Evolutionary conservation across 1,284 basidiomycete genomes (phyloP).

Genomic region (Fistulinella staudtii): DNA sequence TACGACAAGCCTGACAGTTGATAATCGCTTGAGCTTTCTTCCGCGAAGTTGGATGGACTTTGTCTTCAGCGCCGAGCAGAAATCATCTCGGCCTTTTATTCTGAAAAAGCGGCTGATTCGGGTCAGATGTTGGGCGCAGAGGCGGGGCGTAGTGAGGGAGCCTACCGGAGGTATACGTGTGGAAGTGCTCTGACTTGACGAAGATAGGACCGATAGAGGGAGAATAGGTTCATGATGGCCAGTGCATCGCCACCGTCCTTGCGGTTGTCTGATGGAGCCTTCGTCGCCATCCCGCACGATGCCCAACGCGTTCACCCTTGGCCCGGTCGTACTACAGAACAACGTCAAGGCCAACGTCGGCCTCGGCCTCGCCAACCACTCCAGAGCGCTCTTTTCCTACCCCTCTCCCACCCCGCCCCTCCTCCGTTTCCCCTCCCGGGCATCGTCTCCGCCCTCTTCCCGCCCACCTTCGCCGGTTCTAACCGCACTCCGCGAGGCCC

Average conservation of each 20-base stretch:
- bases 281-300: constrained; percentile 9
- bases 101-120: constrained; percentile 58
- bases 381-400: constrained; percentile 8
- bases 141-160: neutral
- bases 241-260: too few relatives aligned
- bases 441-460: constrained; percentile 20
- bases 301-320: neutral
- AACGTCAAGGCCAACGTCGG: too few relatives aligned
- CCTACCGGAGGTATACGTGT: constrained; percentile 28
- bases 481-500: constrained; percentile 36
- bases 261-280: constrained; percentile 18
- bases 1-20: constrained; percentile 39
- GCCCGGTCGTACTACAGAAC: too few relatives aligned
- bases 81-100: constrained; percentile 56
- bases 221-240: constrained; percentile 10
- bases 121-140: constrained; percentile 10
- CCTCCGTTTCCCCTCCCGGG: constrained; percentile 22
- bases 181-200: constrained; percentile 30
- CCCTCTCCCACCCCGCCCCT: constrained; percentile 15
- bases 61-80: constrained; percentile 39
- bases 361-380: too few relatives aligned
- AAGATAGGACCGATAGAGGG: constrained; percentile 30
- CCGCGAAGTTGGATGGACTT: constrained; percentile 29
- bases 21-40: constrained; percentile 47
- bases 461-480: constrained; percentile 30